Percentiles rank a stretch among this genome's conserved stretches.
Evolutionary conservation across 305 asterid genomes (phyloP).

Genomic region (Withania somnifera): DNA sequence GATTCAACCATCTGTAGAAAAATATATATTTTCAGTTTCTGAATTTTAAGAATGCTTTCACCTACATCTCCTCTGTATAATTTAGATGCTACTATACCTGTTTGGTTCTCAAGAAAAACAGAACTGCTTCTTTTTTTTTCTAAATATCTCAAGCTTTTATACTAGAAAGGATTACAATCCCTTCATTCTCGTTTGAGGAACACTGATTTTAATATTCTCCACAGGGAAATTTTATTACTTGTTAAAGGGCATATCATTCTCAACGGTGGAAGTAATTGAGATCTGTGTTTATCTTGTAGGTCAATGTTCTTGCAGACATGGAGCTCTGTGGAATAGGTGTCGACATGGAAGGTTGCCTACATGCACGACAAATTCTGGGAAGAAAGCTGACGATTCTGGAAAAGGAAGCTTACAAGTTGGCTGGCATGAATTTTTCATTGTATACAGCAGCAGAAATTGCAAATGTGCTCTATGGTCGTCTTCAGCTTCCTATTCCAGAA

Average conservation of each 20-base stretch:
- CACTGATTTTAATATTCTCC: not conserved
- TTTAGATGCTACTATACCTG: not conserved
- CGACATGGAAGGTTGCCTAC: constrained; percentile 95
- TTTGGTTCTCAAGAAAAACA: not conserved
- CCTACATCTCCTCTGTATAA: not conserved
- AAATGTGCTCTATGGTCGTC: constrained; percentile 72
- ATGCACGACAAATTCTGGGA: constrained; percentile 63
- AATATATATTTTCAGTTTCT: not conserved
- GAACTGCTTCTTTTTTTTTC: not conserved
- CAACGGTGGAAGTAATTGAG: not conserved
- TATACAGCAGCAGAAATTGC: constrained; percentile 93
- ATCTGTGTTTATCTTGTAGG: constrained; percentile 34
- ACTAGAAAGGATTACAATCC: not conserved
- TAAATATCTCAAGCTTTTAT: not conserved
- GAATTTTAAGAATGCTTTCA: not conserved
- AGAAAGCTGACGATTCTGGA: constrained; percentile 69
- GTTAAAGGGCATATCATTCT: not conserved
- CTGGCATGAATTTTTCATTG: constrained; percentile 82
- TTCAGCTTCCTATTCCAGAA: constrained; percentile 87
- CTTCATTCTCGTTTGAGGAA: not conserved
- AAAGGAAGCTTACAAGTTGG: constrained; percentile 77
- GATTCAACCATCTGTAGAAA: not conserved
- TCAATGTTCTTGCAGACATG: constrained; percentile 84
- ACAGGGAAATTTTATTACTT: not conserved
- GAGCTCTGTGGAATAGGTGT: constrained; percentile 95